Base-by-base conservation (phyloP, 2,329 filamentous ascomycete species). In the Aspergillus arachidicola region DNA sequence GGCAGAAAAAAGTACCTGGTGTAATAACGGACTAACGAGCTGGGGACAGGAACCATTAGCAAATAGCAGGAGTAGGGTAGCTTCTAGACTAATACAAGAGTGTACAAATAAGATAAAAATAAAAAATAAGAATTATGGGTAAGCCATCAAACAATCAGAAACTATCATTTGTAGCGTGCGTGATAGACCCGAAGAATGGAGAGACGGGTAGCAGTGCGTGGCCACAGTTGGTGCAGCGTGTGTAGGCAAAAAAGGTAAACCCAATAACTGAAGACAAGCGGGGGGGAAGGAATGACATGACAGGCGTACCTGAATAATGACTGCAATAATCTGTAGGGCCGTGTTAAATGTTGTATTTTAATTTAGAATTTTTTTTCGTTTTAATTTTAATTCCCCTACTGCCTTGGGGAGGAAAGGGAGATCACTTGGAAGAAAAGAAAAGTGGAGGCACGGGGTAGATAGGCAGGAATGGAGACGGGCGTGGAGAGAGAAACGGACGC, bases 401-500 rank as follows among this genome's bases (percentile, higher is more conserved):
- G 55, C 30, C 48, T 21, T 55, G 36, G 56, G 58, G 59, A 54
- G 57, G 57, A 32, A 50, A 64, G 59, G 68, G 62, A 58, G 61
- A 61, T 68, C 51, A 62, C 61, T 65, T 66, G 60, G 59, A 59
- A 69, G 66, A 65, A 43, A 58, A 62, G 63, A 63, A 60, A 66
- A 73, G 72, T 73, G 72, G 72, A 74, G 72, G 72, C 68, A 65
- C 62, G 59, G 62, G 64, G 64, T 61, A 64, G 61, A 66, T 64
- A 60, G 65, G 56, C 64, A 69, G 62, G 69, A 72, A 72, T 69
- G 69, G 68, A 62, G 66, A 66, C 63, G 56, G 58, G 59, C 69
- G 69, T 69, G 68, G 70, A 71, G 66, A 66, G 66, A 64, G 60
- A 57, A 59, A 59, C 62, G 61, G 51, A 64, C 57, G 63, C 59